A percentile compares a stretch with the other conserved stretches of the same genome.
Evolutionary conservation across 1,284 basidiomycete species (phyloP).

Genomic region (Trichosporon sp.): DNA sequence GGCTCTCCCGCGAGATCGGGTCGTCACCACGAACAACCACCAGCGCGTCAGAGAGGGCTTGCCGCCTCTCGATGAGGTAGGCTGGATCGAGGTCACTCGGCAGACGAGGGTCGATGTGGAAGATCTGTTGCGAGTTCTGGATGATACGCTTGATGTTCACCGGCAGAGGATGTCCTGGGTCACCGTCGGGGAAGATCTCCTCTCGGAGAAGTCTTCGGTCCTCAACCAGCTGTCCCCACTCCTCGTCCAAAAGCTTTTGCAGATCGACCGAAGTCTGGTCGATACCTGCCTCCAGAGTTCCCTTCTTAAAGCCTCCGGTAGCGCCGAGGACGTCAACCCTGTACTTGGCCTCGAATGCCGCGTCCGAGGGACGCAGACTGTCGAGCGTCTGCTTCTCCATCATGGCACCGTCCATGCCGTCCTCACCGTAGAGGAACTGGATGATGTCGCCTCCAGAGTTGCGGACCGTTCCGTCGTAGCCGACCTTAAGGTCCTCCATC

Average conservation of each 20-base stretch:
- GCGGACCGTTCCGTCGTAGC: conserved; percentile 95
- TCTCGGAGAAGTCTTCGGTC: conserved; percentile 73
- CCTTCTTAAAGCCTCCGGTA: conserved; percentile 68
- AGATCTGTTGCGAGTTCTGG: conserved; percentile 93
- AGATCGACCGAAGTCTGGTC: conserved; percentile 83
- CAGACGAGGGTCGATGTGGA: conserved; percentile 91
- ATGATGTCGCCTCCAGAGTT: conserved; percentile 94
- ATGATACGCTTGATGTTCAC: conserved; percentile 93
- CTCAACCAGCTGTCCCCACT: conserved; percentile 69
- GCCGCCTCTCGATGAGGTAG: conserved; percentile 77
- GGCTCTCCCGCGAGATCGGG: conserved; percentile 66
- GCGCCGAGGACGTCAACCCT: conserved; percentile 83
- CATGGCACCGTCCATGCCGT: conserved; percentile 96
- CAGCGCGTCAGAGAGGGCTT: conserved; percentile 65
- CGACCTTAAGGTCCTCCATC: conserved; percentile 93
- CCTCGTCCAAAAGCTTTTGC: conserved; percentile 85
- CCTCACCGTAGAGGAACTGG: conserved; percentile 97
- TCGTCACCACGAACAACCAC: conserved; percentile 85
- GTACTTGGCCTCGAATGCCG: conserved; percentile 83
- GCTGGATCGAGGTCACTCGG: conserved; percentile 86
- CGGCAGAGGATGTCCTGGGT: conserved; percentile 70
- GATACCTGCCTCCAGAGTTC: conserved; percentile 87
- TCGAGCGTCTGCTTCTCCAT: conserved; percentile 94
- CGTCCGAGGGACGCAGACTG: conserved; percentile 76
- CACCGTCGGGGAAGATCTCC: conserved; percentile 78